Evolutionary conservation across 805 yeast species (phyloP), one percentile per base, ranked within the genome.

Genomic region (Groenewaldozyma tartarivorans): DNA sequence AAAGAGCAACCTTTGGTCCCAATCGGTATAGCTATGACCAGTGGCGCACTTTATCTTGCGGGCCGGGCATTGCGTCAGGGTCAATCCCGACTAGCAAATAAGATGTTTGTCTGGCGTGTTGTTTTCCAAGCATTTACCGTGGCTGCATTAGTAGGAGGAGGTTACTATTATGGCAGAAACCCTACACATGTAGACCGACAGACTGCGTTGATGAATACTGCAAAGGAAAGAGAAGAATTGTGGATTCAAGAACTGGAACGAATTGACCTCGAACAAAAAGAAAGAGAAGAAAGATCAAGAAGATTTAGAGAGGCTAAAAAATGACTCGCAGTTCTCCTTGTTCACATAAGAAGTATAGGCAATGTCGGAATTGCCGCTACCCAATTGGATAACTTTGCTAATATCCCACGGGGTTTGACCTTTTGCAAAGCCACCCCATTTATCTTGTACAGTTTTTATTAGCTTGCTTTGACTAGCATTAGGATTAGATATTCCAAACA

Each of bases 1-100:
- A 82, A 79, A 55, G 81, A 86, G 60, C 95, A 88, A 56, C 96
- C 96, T 1, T 63, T 83, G 7, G 96, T 88, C 1, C 96, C 96
- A 1, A 42, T 86, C 4, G 96, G 96, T 1, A 69, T 83, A 13
- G 55, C 81, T 3, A 75, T 81, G 36, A 88, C 96, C 2, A 73
- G 82, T 5, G 83, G 79, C 2, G 95, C 96, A 0, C 84, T 88
- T 24, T 63, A 72, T 0, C 64, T 87, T 48, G 94, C 96, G 2
- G 87, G 86, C 2, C 71, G 74, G 48, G 82, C 88, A 19, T 67
- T 87, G 46, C 72, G 79, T 51, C 65, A 68, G 22, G 95, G 96
- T 20, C 77, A 85, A 50, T 72, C 78, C 46, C 65, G 68, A 34
- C 76, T 75, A 41, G 94, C 96, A 0, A 95, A 88, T 62, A 72